Percentiles rank a stretch among this genome's conserved stretches.
phyloP scores from a whole-genome alignment of 2,329 filamentous ascomycete species.

The Colletotrichum orbiculare region DNA sequence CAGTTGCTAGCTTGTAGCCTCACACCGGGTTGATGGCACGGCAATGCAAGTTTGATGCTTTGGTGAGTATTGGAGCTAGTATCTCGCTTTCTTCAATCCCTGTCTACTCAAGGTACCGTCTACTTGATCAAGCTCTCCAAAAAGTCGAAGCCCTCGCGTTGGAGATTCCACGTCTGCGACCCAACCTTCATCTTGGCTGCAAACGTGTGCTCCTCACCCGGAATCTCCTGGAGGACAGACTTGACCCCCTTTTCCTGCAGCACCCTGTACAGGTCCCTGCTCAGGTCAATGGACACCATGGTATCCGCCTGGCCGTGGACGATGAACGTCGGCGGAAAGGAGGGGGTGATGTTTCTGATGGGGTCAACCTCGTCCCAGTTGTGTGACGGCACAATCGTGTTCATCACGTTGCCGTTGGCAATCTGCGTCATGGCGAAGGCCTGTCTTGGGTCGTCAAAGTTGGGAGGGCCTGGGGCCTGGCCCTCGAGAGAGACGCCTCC shows the following conservation, averaged over 20 bases:
- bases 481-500: constrained; percentile 55
- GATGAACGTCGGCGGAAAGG: constrained; percentile 54
- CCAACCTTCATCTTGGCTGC: constrained; percentile 54
- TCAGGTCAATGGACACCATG: constrained; percentile 52
- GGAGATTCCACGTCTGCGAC: constrained; percentile 46
- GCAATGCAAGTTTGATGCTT: neutral
- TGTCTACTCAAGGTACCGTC: neutral
- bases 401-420: constrained; percentile 50
- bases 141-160: constrained; percentile 54
- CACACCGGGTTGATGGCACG: neutral
- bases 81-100: neutral
- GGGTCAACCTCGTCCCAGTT: constrained; percentile 49
- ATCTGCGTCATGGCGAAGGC: constrained; percentile 56
- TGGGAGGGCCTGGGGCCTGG: constrained; percentile 46
- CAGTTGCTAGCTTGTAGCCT: neutral
- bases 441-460: constrained; percentile 50
- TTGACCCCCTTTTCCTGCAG: constrained; percentile 45
- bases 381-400: constrained; percentile 42
- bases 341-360: constrained; percentile 42
- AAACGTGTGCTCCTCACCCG: constrained; percentile 56
- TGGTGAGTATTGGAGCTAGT: neutral
- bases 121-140: constrained; percentile 43
- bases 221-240: constrained; percentile 50
- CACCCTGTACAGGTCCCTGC: constrained; percentile 42
- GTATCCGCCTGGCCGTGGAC: constrained; percentile 52